A percentile compares a stretch with the other conserved stretches of the same genome.
phyloP scores from a whole-genome alignment of 176 grass and related monocot species.

The Canna indica region DNA sequence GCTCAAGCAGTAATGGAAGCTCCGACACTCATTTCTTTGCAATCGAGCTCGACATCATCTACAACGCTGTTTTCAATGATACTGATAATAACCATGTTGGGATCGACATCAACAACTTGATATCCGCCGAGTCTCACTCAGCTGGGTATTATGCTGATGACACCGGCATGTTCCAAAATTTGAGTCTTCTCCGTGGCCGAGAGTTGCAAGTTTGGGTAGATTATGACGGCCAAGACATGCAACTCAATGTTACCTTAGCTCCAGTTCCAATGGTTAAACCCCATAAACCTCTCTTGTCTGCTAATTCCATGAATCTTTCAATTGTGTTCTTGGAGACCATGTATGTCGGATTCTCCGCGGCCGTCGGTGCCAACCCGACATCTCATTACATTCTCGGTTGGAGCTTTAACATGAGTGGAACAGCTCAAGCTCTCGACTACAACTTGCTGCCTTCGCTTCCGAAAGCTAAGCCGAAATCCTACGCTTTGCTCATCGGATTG shows the following conservation, averaged over 20 bases:
- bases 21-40: no score
- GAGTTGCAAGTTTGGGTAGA: background rate
- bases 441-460: background rate
- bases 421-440: background rate
- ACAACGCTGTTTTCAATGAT: background rate
- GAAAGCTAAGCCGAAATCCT: background rate
- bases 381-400: background rate
- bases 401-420: background rate
- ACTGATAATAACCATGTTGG: constrained; percentile 28
- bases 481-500: background rate
- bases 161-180: background rate
- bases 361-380: background rate
- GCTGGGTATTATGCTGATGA: background rate
- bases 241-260: background rate
- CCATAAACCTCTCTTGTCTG: background rate
- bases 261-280: background rate
- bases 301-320: background rate
- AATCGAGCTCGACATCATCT: constrained; percentile 24
- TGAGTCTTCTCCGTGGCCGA: background rate
- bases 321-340: background rate
- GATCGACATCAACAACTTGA: constrained; percentile 6
- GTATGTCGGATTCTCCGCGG: background rate
- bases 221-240: background rate
- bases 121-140: background rate
- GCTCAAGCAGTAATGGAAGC: constrained; percentile 31